Conservation (phyloP, 805 yeast species). For the Torulaspora quercuum region DNA sequence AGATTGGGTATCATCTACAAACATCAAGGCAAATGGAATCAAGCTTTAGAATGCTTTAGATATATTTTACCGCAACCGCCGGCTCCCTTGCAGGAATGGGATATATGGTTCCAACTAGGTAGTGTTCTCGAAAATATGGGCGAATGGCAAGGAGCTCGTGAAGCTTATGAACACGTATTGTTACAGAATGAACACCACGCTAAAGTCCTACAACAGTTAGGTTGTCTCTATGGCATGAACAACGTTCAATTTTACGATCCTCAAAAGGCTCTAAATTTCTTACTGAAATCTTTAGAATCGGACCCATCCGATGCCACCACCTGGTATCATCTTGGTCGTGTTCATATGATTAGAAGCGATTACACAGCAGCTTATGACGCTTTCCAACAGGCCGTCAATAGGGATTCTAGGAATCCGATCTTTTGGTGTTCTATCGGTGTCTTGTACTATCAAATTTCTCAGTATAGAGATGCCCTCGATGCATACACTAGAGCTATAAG, state of each 20-base stretch:
- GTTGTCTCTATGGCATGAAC: constrained; percentile 76
- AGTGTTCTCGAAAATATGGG: constrained; percentile 91
- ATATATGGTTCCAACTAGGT: constrained; percentile 98
- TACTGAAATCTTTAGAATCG: constrained; percentile 83
- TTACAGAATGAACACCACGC: constrained; percentile 91
- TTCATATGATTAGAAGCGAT: constrained; percentile 93
- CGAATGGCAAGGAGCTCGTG: constrained; percentile 87
- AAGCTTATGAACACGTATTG: constrained; percentile 91
- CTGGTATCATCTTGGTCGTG: constrained; percentile 96
- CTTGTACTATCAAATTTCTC: constrained; percentile 90
- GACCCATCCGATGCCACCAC: constrained; percentile 91
- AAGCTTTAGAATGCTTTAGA: constrained; percentile 91
- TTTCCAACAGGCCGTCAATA: constrained; percentile 96
- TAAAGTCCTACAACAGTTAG: constrained; percentile 91
- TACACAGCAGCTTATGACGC: constrained; percentile 97
- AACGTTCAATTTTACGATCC: constrained; percentile 71
- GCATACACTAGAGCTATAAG: constrained; percentile 97
- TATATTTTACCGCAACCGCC: constrained; percentile 91
- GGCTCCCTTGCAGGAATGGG: constrained; percentile 91
- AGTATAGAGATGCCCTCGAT: constrained; percentile 93
- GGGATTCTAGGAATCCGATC: constrained; percentile 95
- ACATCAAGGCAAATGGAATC: constrained; percentile 82
- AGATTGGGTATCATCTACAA: constrained; percentile 94
- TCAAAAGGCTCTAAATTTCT: constrained; percentile 73
- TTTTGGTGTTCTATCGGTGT: constrained; percentile 98